Conservation (phyloP, 208 protist species). For the Balamuthia mandrillaris region DNA sequence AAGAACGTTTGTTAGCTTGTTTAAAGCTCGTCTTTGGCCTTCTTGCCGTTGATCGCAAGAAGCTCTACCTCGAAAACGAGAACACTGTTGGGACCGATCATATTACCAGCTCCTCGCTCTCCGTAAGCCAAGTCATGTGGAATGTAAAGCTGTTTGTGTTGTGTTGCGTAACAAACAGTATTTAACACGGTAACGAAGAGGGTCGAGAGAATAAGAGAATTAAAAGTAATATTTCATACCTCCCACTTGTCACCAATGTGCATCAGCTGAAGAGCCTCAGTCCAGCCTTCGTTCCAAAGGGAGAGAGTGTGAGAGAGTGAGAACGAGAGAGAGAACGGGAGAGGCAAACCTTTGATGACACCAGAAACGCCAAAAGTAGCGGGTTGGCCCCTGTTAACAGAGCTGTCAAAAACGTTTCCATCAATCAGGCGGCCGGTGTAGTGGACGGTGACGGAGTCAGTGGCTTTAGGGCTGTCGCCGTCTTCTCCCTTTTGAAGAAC, state of each 20-base stretch:
- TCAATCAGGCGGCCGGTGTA: conserved; percentile 6
- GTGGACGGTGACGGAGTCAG: background rate
- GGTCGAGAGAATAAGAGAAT: too few relatives aligned
- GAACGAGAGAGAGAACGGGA: background rate
- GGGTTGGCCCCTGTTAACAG: background rate
- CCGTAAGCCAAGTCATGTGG: conserved; percentile 8
- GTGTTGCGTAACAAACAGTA: too few relatives aligned
- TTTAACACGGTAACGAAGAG: too few relatives aligned
- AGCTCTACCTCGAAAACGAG: background rate
- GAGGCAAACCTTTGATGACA: background rate
- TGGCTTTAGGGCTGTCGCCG: background rate
- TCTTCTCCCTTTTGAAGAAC: background rate
- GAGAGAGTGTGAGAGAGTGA: background rate
- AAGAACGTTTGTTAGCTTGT: background rate
- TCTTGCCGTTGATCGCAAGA: background rate
- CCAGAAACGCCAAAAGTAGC: background rate
- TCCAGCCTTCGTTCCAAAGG: background rate
- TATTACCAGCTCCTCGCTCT: background rate
- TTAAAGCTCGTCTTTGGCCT: conserved; percentile 14
- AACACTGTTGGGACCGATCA: background rate
- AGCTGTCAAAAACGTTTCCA: conserved; percentile 16
- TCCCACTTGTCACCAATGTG: conserved; percentile 17
- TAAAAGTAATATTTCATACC: too few relatives aligned
- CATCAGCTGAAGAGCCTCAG: conserved; percentile 6
- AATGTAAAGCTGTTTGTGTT: conserved; percentile 26